Conservation (phyloP, 768 basidiomycete species). For the Amylocystis lapponica region DNA sequence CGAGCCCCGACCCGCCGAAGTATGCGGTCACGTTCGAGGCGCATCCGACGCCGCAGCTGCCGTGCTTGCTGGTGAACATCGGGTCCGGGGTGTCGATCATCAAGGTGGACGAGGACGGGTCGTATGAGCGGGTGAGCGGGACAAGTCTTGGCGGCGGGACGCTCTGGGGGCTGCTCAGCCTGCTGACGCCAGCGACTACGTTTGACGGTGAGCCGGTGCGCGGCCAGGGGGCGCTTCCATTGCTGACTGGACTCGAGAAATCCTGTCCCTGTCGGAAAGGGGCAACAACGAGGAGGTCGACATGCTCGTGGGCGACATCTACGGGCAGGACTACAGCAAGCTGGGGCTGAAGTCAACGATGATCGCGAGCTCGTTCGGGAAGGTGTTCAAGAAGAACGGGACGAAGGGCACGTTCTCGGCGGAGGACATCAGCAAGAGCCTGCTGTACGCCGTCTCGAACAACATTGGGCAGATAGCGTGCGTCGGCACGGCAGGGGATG, state of each 20-base stretch:
- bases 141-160: conserved; percentile 97
- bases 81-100: conserved; percentile 97
- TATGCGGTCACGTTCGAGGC: conserved; percentile 86
- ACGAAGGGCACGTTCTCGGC: conserved; percentile 75
- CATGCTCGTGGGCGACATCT: conserved; percentile 99
- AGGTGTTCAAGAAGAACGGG: conserved; percentile 91
- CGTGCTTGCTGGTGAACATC: conserved; percentile 96
- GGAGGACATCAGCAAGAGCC: conserved; percentile 91
- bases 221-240: conserved; percentile 6
- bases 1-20: conserved; percentile 85
- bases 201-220: conserved; percentile 79
- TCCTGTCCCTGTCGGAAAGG: conserved; percentile 88
- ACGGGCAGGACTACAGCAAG: conserved; percentile 93
- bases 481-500: too few species aligned
- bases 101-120: conserved; percentile 93
- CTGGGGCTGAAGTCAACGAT: conserved; percentile 96
- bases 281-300: conserved; percentile 94
- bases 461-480: conserved; percentile 99
- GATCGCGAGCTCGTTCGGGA: conserved; percentile 98
- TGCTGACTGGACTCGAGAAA: conserved; percentile 52
- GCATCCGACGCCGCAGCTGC: conserved; percentile 81
- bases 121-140: conserved; percentile 93
- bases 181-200: conserved; percentile 89
- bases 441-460: conserved; percentile 95
- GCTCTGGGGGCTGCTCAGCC: conserved; percentile 90